phyloP scores from a whole-genome alignment of 306 rosid species.

The Cucurbita moschata region DNA sequence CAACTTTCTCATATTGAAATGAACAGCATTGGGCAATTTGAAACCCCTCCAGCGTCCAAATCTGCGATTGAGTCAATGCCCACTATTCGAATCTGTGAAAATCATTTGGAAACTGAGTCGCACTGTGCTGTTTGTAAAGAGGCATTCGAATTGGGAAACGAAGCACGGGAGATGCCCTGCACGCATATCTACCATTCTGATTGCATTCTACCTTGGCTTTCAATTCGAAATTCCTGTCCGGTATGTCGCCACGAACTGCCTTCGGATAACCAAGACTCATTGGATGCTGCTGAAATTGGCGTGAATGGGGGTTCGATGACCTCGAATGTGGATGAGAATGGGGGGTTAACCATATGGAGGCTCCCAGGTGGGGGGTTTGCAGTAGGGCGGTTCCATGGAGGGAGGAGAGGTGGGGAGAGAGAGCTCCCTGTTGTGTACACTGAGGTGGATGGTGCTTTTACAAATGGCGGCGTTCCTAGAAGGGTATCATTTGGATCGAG shows the following conservation, averaged over 20 bases:
- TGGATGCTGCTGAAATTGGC: background rate
- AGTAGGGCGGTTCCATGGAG: slow-evolving; percentile 57
- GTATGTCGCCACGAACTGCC: slow-evolving; percentile 77
- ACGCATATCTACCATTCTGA: slow-evolving; percentile 68
- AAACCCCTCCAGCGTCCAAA: slow-evolving; percentile 63
- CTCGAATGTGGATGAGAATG: slow-evolving; percentile 27
- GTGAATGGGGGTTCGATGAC: background rate
- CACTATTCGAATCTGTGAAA: slow-evolving; percentile 31
- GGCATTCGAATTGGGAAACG: slow-evolving; percentile 31
- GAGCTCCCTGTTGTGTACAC: slow-evolving; percentile 75
- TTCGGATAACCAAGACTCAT: slow-evolving; percentile 10
- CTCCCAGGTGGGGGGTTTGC: slow-evolving; percentile 83
- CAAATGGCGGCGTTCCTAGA: slow-evolving; percentile 48
- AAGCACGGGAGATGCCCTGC: slow-evolving; percentile 75
- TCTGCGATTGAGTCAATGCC: slow-evolving; percentile 64
- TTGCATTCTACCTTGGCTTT: slow-evolving; percentile 77
- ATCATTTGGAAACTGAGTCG: slow-evolving; percentile 27
- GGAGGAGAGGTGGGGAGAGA: slow-evolving; percentile 53
- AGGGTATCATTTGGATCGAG: slow-evolving; percentile 48
- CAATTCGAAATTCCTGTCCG: slow-evolving; percentile 68
- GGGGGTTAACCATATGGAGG: slow-evolving; percentile 80
- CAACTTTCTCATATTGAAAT: slow-evolving; percentile 64
- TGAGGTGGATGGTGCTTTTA: slow-evolving; percentile 66
- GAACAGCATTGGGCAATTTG: slow-evolving; percentile 43
- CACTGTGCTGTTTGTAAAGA: slow-evolving; percentile 81